A percentile compares a stretch with the other conserved stretches of the same genome.
These are phyloP conservation scores for Acanthamoeba divionensis DNA, from an alignment of 208 protist genomes.

Conservation along the genomic window DNA sequence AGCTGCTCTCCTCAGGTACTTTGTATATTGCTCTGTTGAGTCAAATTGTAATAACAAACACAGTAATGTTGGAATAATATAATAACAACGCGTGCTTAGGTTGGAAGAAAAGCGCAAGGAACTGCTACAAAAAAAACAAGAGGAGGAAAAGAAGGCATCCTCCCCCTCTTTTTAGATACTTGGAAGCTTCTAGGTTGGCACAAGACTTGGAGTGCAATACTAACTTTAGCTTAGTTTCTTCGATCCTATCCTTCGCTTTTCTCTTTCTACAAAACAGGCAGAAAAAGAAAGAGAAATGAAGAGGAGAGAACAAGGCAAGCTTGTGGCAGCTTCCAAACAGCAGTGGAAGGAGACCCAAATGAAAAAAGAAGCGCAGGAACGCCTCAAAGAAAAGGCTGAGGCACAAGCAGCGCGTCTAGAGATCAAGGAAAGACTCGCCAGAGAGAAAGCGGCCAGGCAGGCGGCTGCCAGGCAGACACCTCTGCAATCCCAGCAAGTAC, in stretches of 20 bases:
- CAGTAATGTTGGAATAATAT: no score
- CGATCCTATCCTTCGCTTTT: no score
- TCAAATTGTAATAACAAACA: no score
- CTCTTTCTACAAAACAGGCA: not conserved
- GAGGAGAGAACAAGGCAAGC: not conserved
- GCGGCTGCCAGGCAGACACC: not conserved
- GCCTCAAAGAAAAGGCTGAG: slow-evolving; percentile 3
- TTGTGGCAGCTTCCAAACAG: not conserved
- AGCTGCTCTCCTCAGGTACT: not conserved
- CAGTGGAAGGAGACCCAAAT: slow-evolving; percentile 6
- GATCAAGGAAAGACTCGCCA: not conserved
- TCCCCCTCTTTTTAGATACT: not conserved
- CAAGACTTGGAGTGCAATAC: no score
- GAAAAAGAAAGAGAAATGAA: not conserved
- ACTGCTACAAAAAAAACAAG: not conserved
- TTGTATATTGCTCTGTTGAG: no score
- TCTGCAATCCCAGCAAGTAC: no score
- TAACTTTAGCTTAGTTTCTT: no score
- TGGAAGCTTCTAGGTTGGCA: no score
- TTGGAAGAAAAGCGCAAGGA: slow-evolving; percentile 1
- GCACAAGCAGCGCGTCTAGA: not conserved
- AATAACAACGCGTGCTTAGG: not conserved
- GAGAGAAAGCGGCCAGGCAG: not conserved
- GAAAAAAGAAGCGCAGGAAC: not conserved
- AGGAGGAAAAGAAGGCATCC: not conserved